These are phyloP conservation scores for Beauveria sp. DNA, from an alignment of 2,329 filamentous ascomycete genomes.

Conservation along the genomic window DNA sequence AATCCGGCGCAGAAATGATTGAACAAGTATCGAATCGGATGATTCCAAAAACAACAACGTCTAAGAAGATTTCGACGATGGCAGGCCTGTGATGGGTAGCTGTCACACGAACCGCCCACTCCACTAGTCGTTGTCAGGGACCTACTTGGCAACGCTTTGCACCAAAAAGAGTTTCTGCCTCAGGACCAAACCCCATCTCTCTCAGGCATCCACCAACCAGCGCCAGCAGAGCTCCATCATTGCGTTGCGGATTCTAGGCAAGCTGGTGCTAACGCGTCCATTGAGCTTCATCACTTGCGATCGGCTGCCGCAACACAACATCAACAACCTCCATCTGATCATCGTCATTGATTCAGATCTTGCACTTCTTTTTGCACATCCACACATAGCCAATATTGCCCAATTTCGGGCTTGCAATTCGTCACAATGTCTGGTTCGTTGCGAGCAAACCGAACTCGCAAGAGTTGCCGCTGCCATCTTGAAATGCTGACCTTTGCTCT, in stretches of 20 bases:
- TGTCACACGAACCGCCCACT: background rate
- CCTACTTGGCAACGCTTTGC: background rate
- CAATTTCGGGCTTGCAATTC: slow-evolving; percentile 16
- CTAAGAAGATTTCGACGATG: background rate
- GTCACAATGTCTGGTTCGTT: slow-evolving; percentile 46
- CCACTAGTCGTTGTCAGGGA: background rate
- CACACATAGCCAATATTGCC: background rate
- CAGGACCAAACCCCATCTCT: background rate
- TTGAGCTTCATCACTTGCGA: slow-evolving; percentile 8
- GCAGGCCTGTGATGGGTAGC: background rate
- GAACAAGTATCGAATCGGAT: background rate
- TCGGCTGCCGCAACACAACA: slow-evolving; percentile 4
- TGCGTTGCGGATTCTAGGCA: slow-evolving; percentile 32
- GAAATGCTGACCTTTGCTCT: slow-evolving; percentile 16
- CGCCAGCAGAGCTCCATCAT: slow-evolving; percentile 9
- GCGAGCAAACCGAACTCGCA: slow-evolving; percentile 8
- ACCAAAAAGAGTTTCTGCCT: background rate
- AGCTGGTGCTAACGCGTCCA: slow-evolving; percentile 39
- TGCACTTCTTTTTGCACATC: background rate
- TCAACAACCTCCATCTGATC: slow-evolving; percentile 19
- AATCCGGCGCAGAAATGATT: background rate
- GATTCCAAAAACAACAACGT: background rate
- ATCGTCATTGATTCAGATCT: slow-evolving; percentile 5
- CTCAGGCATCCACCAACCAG: slow-evolving; percentile 3
- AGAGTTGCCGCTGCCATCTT: slow-evolving; percentile 20